Evolutionary conservation across 768 basidiomycete species (phyloP).

Genomic region (Phaeotremella skinneri): DNA sequence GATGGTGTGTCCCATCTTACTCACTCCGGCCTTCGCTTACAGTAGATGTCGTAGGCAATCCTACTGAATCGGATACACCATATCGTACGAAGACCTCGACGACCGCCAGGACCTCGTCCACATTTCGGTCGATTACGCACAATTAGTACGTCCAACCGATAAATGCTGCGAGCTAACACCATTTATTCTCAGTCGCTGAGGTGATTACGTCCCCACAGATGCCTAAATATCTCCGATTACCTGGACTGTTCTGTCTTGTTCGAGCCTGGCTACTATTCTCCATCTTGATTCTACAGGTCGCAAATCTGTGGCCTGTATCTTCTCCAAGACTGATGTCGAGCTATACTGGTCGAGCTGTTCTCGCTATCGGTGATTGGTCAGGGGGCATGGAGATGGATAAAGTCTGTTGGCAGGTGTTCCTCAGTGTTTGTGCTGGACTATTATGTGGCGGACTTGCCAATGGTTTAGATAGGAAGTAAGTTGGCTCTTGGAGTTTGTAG

Average conservation of each 20-base stretch:
- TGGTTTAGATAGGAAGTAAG: slow-evolving; percentile 42
- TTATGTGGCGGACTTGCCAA: slow-evolving; percentile 37
- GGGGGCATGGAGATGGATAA: slow-evolving; percentile 42
- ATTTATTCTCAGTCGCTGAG: slow-evolving; percentile 15
- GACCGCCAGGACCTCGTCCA: slow-evolving; percentile 29
- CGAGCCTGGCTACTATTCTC: slow-evolving; percentile 41
- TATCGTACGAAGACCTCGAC: slow-evolving; percentile 40
- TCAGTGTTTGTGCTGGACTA: slow-evolving; percentile 41
- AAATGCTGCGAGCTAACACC: not conserved
- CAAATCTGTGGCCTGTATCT: slow-evolving; percentile 37
- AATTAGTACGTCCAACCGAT: not conserved
- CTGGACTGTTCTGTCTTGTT: slow-evolving; percentile 32
- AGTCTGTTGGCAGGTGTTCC: slow-evolving; percentile 47
- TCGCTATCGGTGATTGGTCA: slow-evolving; percentile 32
- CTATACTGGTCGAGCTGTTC: slow-evolving; percentile 14
- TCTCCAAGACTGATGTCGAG: not conserved
- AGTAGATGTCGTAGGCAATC: slow-evolving; percentile 26
- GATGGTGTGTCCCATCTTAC: slow-evolving; percentile 30
- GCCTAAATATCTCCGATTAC: slow-evolving; percentile 35
- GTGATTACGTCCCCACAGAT: slow-evolving; percentile 25
- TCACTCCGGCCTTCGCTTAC: not conserved
- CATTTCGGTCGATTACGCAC: slow-evolving; percentile 11
- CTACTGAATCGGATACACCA: slow-evolving; percentile 47
- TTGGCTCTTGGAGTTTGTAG: not conserved
- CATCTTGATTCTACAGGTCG: slow-evolving; percentile 40